Conservation (phyloP, 169 alveolate genomes). For the Cryptosporidium felis region DNA sequence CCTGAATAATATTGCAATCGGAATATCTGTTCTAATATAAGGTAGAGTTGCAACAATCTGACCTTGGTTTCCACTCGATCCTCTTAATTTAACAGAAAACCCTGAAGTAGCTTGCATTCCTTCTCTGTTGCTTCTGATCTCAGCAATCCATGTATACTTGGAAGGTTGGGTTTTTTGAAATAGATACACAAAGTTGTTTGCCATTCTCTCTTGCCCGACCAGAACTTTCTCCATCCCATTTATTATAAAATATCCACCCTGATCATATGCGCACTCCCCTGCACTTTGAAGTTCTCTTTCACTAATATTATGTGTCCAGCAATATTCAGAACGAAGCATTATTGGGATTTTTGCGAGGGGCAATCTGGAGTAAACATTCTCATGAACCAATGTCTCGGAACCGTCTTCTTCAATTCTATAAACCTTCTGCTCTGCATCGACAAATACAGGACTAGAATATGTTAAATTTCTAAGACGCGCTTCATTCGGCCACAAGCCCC, state of each 20-base stretch:
- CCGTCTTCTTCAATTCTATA: slow-evolving; percentile 80
- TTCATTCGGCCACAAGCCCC: slow-evolving; percentile 94
- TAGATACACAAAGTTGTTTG: slow-evolving; percentile 97
- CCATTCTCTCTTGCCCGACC: slow-evolving; percentile 99
- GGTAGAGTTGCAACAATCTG: slow-evolving; percentile 96
- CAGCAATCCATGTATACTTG: slow-evolving; percentile 98
- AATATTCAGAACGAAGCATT: slow-evolving; percentile 95
- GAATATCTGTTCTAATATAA: slow-evolving; percentile 94
- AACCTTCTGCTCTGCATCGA: slow-evolving; percentile 86
- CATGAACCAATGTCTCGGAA: slow-evolving; percentile 77
- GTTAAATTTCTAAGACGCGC: slow-evolving; percentile 96
- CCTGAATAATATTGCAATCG: slow-evolving; percentile 95
- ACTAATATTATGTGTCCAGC: slow-evolving; percentile 90
- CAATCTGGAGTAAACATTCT: slow-evolving; percentile 85
- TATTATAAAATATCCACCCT: slow-evolving; percentile 95
- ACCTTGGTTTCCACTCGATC: slow-evolving; percentile 78
- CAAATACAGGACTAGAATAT: slow-evolving; percentile 85
- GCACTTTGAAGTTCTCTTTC: slow-evolving; percentile 89
- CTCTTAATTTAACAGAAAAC: slow-evolving; percentile 90
- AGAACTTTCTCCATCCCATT: slow-evolving; percentile 99
- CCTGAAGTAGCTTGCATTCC: slow-evolving; percentile 92
- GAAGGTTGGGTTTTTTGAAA: slow-evolving; percentile 96
- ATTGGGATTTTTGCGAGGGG: slow-evolving; percentile 95
- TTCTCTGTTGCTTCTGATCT: slow-evolving; percentile 93
- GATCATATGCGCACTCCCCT: slow-evolving; percentile 98